Conservation (phyloP, 1,284 basidiomycete genomes). For the Sanghuangporus baumii region DNA sequence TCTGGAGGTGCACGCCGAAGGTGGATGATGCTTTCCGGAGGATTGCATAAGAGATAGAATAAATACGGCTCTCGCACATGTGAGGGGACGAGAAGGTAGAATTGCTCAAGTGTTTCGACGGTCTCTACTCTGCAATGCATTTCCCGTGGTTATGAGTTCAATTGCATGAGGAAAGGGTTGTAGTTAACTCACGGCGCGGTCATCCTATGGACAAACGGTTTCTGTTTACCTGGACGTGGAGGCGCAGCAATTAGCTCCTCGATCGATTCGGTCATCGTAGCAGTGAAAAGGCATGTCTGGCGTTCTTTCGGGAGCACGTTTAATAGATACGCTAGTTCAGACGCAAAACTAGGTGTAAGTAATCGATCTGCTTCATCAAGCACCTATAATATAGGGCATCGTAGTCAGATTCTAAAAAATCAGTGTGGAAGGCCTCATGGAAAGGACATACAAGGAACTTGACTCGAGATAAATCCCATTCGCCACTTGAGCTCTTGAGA, state of each 20-base stretch:
- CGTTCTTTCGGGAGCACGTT: conserved; percentile 74
- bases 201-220: conserved; percentile 86
- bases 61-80: conserved; percentile 94
- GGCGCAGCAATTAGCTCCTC: conserved; percentile 72
- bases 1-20: conserved; percentile 60
- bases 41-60: conserved; percentile 84
- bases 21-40: conserved; percentile 70
- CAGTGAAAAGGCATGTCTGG: conserved; percentile 96
- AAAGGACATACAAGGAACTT: conserved; percentile 72
- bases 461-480: conserved; percentile 82
- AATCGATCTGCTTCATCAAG: conserved; percentile 96
- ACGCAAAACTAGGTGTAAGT: conserved; percentile 85
- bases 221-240: conserved; percentile 78
- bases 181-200: conserved; percentile 56
- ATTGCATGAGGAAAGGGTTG: not conserved
- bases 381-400: conserved; percentile 45
- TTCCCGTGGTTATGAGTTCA: not conserved
- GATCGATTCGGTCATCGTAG: conserved; percentile 87
- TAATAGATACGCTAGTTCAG: conserved; percentile 82
- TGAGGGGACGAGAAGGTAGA: conserved; percentile 91
- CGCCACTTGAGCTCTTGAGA: conserved; percentile 70
- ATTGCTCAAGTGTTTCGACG: conserved; percentile 78
- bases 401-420: not conserved
- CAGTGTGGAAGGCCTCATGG: not conserved
- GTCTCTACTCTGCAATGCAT: conserved; percentile 67